These are phyloP conservation scores for Houttuynia cordata DNA, from an alignment of 164 flowering plant species.

Conservation along the genomic window DNA sequence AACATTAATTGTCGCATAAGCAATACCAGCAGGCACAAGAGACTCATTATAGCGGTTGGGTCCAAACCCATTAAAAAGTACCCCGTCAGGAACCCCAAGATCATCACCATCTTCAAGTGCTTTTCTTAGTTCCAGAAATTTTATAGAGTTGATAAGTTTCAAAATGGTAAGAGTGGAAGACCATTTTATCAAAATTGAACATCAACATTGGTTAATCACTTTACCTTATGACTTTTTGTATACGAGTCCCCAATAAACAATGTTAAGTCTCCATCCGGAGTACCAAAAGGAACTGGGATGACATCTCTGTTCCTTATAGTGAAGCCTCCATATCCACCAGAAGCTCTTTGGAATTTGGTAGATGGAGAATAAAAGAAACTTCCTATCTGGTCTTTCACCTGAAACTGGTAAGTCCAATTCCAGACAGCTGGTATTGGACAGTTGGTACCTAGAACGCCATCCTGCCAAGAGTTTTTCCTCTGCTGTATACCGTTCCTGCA, in stretches of 20 bases:
- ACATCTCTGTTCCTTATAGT: conserved; percentile 65
- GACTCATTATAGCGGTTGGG: conserved; percentile 52
- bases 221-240: conserved; percentile 66
- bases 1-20: conserved; percentile 48
- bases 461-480: conserved; percentile 92
- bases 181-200: background rate
- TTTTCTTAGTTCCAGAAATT: conserved; percentile 54
- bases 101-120: conserved; percentile 47
- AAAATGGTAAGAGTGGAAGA: background rate
- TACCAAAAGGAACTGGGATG: conserved; percentile 74
- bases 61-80: conserved; percentile 71
- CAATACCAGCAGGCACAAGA: conserved; percentile 44
- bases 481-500: conserved; percentile 91
- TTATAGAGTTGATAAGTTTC: conserved; percentile 9
- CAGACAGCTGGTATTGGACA: conserved; percentile 92
- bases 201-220: background rate
- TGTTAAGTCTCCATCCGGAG: conserved; percentile 86
- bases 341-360: conserved; percentile 64
- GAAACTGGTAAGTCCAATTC: conserved; percentile 95
- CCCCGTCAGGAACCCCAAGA: conserved; percentile 80
- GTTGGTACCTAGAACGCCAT: conserved; percentile 91
- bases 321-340: conserved; percentile 94
- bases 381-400: conserved; percentile 94
- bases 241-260: conserved; percentile 84
- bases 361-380: conserved; percentile 94